Evolutionary conservation across 257 asterid species (phyloP).

Genomic region (Ehretia macrophylla): DNA sequence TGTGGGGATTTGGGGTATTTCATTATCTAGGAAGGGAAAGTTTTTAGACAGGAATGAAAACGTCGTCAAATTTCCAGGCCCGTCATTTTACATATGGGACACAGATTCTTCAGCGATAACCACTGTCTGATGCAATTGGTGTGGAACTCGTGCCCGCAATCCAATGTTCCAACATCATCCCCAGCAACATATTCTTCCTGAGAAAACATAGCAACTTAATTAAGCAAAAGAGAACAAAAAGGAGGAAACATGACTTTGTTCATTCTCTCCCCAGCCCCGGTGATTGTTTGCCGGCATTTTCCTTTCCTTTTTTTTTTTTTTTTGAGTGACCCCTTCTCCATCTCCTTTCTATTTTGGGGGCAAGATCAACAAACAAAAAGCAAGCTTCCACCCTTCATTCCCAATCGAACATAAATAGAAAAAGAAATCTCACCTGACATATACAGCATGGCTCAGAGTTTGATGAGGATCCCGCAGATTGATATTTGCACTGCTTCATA

Average conservation of each 20-base stretch:
- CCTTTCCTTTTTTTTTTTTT: too few species aligned
- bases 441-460: slow-evolving; percentile 77
- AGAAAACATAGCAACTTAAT: not conserved
- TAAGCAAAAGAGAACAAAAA: not conserved
- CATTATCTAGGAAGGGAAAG: not conserved
- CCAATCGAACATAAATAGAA: not conserved
- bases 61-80: slow-evolving; percentile 43
- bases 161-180: slow-evolving; percentile 60
- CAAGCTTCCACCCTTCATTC: too few species aligned
- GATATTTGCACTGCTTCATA: slow-evolving; percentile 49
- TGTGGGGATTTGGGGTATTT: not conserved
- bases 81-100: slow-evolving; percentile 82
- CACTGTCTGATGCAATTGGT: slow-evolving; percentile 75
- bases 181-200: slow-evolving; percentile 70
- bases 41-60: not conserved
- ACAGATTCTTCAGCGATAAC: slow-evolving; percentile 68
- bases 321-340: too few species aligned
- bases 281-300: too few species aligned
- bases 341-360: too few species aligned
- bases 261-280: not conserved
- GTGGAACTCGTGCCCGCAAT: slow-evolving; percentile 84
- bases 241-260: not conserved
- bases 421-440: slow-evolving; percentile 57
- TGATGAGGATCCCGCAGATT: slow-evolving; percentile 18
- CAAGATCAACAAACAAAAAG: too few species aligned